Evolutionary conservation across 2,329 filamentous ascomycete species (phyloP), one percentile per base, ranked within the genome.

Genomic region (Aspergillus sp.): DNA sequence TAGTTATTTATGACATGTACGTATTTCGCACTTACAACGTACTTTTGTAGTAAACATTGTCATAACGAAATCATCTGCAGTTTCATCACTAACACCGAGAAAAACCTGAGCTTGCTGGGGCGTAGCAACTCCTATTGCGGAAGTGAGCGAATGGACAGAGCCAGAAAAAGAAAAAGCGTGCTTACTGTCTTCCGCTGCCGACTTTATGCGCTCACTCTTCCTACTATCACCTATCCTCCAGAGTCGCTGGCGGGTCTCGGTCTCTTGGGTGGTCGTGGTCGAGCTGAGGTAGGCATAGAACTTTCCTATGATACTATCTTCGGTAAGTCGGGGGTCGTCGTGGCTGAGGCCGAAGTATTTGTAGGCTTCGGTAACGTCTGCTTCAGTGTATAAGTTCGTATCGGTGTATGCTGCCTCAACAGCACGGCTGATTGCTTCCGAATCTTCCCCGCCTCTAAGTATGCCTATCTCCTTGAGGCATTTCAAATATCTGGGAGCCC

Each of bases 101-200:
- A 83, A 90, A 12, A 81, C 75, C 33, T 88, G 76, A 1, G 88
- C 88, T 67, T 89, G 84, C 46, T 85, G 80, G 55, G 84, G 82
- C n/a, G 81, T 86, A 60, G 86, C 81, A 27, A 88, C 78, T 14
- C 78, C 78, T 80, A 59, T 57, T 3, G 19, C n/a, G 12, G 3
- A 23, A 11, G 24, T 48, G n/a, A 48, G 43, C 33, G 8, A 54
- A 27, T 21, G 31, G 41, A 31, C 11, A 19, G 41, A 19, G 54
- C 9, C 9, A 23, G 8, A n/a, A n/a, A 46, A 47, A 6, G 61
- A 33, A 19, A 12, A 40, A 40, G 47, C 14, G 14, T 27, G 19
- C 73, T 67, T 67, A 76, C 80, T 79, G 66, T 84, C 82, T 64
- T 83, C 80, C 4, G 87, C 84, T 45, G 83, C 81, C 48, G 80